Percentiles rank a stretch among this genome's conserved stretches.
Conservation (phyloP, 2,329 filamentous ascomycete species). For the Stemphylium vesicarium region DNA sequence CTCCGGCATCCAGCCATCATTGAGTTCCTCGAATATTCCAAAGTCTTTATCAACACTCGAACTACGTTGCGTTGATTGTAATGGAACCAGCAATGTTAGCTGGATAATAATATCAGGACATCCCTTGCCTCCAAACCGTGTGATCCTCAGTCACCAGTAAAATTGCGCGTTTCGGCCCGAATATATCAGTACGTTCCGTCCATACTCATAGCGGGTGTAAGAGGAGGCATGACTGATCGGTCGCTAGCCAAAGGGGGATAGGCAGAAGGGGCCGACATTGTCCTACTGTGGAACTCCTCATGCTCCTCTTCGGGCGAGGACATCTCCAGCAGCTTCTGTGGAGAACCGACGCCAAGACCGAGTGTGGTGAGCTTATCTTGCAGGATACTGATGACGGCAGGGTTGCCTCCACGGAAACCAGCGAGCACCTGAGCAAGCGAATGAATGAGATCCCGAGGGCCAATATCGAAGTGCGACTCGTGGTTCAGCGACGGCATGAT, state of each 20-base stretch:
- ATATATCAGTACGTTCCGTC: slow-evolving; percentile 6
- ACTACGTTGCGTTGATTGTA: neutral
- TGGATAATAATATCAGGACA: neutral
- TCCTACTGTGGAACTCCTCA: slow-evolving; percentile 32
- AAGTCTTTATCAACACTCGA: neutral
- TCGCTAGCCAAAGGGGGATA: slow-evolving; percentile 13
- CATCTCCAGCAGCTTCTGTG: slow-evolving; percentile 39
- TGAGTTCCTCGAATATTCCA: neutral
- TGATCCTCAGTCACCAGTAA: neutral
- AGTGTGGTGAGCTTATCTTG: slow-evolving; percentile 40
- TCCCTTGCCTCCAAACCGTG: slow-evolving; percentile 1
- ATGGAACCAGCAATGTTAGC: neutral
- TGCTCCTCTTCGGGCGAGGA: slow-evolving; percentile 42
- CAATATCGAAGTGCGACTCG: slow-evolving; percentile 38
- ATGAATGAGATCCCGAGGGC: slow-evolving; percentile 44
- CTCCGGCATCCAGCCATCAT: too few species aligned
- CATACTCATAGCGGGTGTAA: slow-evolving; percentile 27
- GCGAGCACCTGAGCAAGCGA: slow-evolving; percentile 39
- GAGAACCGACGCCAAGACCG: slow-evolving; percentile 36
- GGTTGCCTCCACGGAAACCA: slow-evolving; percentile 43
- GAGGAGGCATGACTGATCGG: slow-evolving; percentile 17
- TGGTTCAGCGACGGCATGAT: slow-evolving; percentile 44
- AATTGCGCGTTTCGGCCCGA: neutral
- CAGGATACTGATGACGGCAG: slow-evolving; percentile 42
- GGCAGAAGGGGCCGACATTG: slow-evolving; percentile 26